Conservation (phyloP, 192 early-diverging fungal species). For the Blastocladiella britannica region DNA sequence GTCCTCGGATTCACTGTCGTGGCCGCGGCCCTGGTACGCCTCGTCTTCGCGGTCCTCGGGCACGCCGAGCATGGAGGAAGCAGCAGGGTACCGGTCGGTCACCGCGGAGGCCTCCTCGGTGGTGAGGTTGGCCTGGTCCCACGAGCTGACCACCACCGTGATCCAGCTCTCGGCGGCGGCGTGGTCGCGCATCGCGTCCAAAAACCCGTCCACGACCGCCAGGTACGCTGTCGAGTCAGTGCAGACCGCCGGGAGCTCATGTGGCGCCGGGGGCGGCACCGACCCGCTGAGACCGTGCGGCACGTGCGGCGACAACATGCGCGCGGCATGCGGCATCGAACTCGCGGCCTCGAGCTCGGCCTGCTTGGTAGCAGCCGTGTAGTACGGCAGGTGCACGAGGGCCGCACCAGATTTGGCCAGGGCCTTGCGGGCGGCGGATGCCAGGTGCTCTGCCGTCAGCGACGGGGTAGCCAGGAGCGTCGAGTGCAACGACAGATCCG, state of each 20-base stretch:
- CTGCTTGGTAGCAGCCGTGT: not conserved
- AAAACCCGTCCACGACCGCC: not conserved
- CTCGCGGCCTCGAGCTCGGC: not conserved
- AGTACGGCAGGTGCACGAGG: not conserved
- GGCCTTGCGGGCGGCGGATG: not conserved
- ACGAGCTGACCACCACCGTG: not conserved
- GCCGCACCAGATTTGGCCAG: not conserved
- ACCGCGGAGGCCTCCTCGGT: too few species aligned
- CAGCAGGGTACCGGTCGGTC: too few species aligned
- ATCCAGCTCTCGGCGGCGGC: not conserved
- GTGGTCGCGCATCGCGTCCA: not conserved
- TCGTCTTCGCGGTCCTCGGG: too few species aligned
- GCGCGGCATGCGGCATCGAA: not conserved
- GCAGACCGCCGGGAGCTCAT: not conserved
- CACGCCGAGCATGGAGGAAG: too few species aligned
- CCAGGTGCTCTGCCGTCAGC: not conserved
- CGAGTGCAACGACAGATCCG: not conserved
- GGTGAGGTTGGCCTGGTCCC: not conserved
- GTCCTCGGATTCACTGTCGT: too few species aligned
- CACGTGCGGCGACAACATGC: not conserved
- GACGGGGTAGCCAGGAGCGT: not conserved
- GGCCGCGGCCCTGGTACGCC: too few species aligned
- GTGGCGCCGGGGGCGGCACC: not conserved
- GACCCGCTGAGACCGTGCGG: not conserved
- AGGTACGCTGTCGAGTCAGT: not conserved